These are phyloP conservation scores for Starmerella tilneyi DNA, from an alignment of 805 yeast genomes.

Conservation along the genomic window DNA sequence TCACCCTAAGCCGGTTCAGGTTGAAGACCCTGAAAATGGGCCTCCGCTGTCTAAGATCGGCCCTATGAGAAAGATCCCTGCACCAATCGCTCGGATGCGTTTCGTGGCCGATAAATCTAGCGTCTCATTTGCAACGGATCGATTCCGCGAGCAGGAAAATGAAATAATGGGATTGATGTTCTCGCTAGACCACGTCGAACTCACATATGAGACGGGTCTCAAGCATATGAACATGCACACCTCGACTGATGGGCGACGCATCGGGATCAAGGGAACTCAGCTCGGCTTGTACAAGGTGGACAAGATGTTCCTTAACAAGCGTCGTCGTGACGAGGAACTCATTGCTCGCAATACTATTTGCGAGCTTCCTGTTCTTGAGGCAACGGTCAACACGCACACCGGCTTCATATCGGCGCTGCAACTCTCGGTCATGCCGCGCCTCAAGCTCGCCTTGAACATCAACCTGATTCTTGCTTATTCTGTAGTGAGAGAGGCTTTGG, in stretches of 20 bases:
- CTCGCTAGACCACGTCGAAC: constrained; percentile 7
- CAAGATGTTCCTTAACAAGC: constrained; percentile 10
- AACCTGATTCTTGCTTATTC: constrained; percentile 25
- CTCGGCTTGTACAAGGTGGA: constrained; percentile 20
- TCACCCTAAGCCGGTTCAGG: constrained; percentile 4
- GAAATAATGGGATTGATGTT: constrained; percentile 22
- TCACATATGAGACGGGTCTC: constrained; percentile 12
- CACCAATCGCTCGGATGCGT: constrained; percentile 18
- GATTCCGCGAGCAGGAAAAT: constrained; percentile 22
- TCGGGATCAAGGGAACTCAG: constrained; percentile 11
- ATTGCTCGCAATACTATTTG: constrained; percentile 8
- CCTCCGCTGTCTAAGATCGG: constrained; percentile 1
- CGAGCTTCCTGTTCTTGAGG: constrained; percentile 15
- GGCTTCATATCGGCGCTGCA: constrained; percentile 3
- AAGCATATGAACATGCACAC: background rate
- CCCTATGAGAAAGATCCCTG: constrained; percentile 23
- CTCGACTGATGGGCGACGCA: constrained; percentile 22
- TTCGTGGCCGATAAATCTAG: constrained; percentile 13
- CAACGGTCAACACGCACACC: constrained; percentile 11
- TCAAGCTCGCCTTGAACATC: constrained; percentile 20
- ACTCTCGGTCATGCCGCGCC: constrained; percentile 17
- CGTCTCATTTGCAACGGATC: constrained; percentile 23
- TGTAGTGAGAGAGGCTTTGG: constrained; percentile 25
- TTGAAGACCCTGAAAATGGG: background rate
- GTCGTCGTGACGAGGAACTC: constrained; percentile 9